These are phyloP conservation scores for Blastocladiella emersonii DNA, from an alignment of 371 early-diverging fungal species.

Conservation along the genomic window DNA sequence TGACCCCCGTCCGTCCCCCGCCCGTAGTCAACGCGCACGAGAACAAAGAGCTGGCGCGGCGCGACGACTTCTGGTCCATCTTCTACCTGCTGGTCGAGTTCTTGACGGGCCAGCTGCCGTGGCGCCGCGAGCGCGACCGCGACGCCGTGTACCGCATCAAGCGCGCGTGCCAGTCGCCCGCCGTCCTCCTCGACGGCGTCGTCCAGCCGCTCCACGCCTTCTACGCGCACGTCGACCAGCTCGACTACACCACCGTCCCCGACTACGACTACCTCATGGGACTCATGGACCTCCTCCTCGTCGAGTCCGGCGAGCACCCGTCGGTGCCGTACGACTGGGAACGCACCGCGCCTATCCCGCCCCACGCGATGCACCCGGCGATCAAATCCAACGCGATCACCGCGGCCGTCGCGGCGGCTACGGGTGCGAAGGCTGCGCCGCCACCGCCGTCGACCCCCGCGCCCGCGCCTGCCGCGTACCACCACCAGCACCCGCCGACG, in stretches of 20 bases:
- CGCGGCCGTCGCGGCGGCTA: too few relatives aligned
- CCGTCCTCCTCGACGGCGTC: slow-evolving; percentile 29
- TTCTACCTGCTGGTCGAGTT: slow-evolving; percentile 54
- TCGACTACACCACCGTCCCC: slow-evolving; percentile 32
- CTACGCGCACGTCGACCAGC: slow-evolving; percentile 26
- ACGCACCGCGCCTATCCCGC: background rate
- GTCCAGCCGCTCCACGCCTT: too few relatives aligned
- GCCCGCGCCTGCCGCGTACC: background rate
- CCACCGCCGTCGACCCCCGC: background rate
- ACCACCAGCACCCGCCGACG: background rate
- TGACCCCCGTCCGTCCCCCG: background rate
- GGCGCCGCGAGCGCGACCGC: slow-evolving; percentile 41
- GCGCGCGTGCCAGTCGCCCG: slow-evolving; percentile 16
- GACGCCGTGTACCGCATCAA: slow-evolving; percentile 32
- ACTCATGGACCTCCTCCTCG: slow-evolving; percentile 14
- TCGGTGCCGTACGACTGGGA: slow-evolving; percentile 20
- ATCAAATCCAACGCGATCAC: too few relatives aligned
- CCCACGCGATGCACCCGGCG: too few relatives aligned
- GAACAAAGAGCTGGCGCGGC: slow-evolving; percentile 35
- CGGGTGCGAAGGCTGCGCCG: too few relatives aligned
- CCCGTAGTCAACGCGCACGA: background rate
- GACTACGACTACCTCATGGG: slow-evolving; percentile 21
- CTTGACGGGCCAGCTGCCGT: slow-evolving; percentile 45
- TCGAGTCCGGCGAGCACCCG: slow-evolving; percentile 3
- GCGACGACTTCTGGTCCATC: slow-evolving; percentile 56